These are phyloP conservation scores for Skeletonema potamos DNA, from an alignment of 108 stramenopile species.

Conservation along the genomic window DNA sequence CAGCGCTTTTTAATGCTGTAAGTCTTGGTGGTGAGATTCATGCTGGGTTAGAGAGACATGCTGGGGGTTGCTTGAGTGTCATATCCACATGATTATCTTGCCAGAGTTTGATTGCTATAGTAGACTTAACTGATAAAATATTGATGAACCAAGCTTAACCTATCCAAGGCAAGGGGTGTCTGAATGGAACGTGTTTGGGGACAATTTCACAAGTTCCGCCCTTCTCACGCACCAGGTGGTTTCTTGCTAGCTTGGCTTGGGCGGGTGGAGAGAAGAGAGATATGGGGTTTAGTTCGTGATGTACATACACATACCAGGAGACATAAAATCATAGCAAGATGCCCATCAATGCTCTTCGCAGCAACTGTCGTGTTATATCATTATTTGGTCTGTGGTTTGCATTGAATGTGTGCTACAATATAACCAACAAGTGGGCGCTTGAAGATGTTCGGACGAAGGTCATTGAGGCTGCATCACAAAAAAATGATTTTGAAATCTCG, in stretches of 20 bases:
- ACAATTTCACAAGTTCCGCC: no score
- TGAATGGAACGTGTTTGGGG: no score
- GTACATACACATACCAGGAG: no score
- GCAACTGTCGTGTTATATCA: constrained; percentile 29
- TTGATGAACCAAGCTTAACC: no score
- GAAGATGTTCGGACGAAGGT: constrained; percentile 25
- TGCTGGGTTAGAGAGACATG: constrained; percentile 21
- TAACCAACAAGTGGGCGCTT: constrained; percentile 45
- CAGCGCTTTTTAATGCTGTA: constrained; percentile 6
- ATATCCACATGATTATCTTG: background rate
- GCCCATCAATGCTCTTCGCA: background rate
- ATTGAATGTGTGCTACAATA: constrained; percentile 79
- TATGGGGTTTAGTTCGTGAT: no score
- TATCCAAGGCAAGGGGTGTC: no score
- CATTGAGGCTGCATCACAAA: background rate
- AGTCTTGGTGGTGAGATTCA: constrained; percentile 6
- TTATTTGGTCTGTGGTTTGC: constrained; percentile 79
- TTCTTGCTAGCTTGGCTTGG: no score
- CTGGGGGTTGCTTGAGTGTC: constrained; percentile 4
- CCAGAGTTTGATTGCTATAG: background rate
- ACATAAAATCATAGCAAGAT: no score
- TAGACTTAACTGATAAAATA: no score
- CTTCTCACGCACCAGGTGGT: no score
- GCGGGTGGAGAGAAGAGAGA: no score
- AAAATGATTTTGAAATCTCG: background rate